Percentiles rank a stretch among this genome's conserved stretches.
phyloP scores from a whole-genome alignment of 805 yeast species.

The Barnettozyma californica region DNA sequence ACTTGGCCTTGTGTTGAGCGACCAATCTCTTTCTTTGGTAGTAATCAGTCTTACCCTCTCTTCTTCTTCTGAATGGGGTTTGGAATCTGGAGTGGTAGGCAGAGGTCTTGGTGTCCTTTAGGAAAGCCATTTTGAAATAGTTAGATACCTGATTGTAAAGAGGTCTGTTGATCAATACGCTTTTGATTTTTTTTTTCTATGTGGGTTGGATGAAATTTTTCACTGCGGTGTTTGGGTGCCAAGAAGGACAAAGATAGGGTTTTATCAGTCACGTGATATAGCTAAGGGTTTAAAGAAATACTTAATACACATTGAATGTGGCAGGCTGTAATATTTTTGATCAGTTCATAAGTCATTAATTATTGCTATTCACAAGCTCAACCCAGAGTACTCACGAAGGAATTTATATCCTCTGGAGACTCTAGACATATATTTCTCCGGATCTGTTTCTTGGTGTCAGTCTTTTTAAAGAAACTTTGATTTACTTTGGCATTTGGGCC shows the following conservation, averaged over 20 bases:
- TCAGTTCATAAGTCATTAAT: neutral
- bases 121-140: slow-evolving; percentile 63
- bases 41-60: slow-evolving; percentile 99
- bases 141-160: neutral
- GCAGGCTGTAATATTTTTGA: neutral
- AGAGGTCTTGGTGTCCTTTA: slow-evolving; percentile 66
- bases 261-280: slow-evolving; percentile 9
- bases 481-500: slow-evolving; percentile 24
- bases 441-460: slow-evolving; percentile 8
- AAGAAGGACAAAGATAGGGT: neutral
- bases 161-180: neutral
- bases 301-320: no score
- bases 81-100: slow-evolving; percentile 99
- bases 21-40: slow-evolving; percentile 99
- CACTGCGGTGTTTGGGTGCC: slow-evolving; percentile 5
- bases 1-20: slow-evolving; percentile 99
- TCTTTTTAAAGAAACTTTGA: slow-evolving; percentile 15
- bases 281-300: neutral
- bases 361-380: neutral
- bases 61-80: slow-evolving; percentile 99
- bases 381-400: neutral
- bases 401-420: neutral
- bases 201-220: neutral
- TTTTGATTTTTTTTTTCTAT: neutral
- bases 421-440: slow-evolving; percentile 2